Percentiles rank a stretch among this genome's conserved stretches.
These are phyloP conservation scores for Bertia moriformis DNA, from an alignment of 2,329 filamentous ascomycete genomes.

Conservation along the genomic window DNA sequence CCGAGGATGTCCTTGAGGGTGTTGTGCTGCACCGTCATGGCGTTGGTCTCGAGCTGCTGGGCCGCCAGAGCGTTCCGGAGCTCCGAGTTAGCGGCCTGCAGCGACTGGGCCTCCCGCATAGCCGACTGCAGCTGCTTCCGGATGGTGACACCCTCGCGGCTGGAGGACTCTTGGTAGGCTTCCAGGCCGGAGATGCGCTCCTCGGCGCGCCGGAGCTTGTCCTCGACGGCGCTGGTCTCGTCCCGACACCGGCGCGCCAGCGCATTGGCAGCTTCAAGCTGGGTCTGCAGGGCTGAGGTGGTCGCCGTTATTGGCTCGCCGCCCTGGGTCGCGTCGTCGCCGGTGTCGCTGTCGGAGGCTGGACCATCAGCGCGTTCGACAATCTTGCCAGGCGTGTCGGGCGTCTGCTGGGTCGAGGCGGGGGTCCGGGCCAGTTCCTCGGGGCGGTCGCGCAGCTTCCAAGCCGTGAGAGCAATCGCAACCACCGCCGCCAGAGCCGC, in stretches of 20 bases:
- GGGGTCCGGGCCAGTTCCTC: too few relatives aligned
- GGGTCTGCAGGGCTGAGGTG: slow-evolving; percentile 59
- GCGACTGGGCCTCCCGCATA: slow-evolving; percentile 67
- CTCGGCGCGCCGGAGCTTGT: slow-evolving; percentile 82
- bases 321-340: slow-evolving; percentile 19
- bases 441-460: too few relatives aligned
- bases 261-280: slow-evolving; percentile 62
- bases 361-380: too few relatives aligned
- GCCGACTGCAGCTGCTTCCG: slow-evolving; percentile 77
- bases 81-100: slow-evolving; percentile 68
- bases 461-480: too few relatives aligned
- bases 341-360: slow-evolving; percentile 22
- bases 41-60: slow-evolving; percentile 83
- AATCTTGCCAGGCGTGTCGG: too few relatives aligned
- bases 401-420: too few relatives aligned
- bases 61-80: slow-evolving; percentile 69
- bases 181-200: slow-evolving; percentile 93
- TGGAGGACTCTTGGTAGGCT: slow-evolving; percentile 93
- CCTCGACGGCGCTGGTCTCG: slow-evolving; percentile 72
- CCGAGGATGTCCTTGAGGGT: slow-evolving; percentile 84
- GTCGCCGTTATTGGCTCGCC: slow-evolving; percentile 46
- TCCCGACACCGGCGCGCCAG: slow-evolving; percentile 78
- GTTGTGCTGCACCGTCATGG: slow-evolving; percentile 77
- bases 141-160: slow-evolving; percentile 78
- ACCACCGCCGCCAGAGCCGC: too few relatives aligned